Evolutionary conservation across 2,329 filamentous ascomycete genomes (phyloP).

Genomic region (Venturiaceae sp.): DNA sequence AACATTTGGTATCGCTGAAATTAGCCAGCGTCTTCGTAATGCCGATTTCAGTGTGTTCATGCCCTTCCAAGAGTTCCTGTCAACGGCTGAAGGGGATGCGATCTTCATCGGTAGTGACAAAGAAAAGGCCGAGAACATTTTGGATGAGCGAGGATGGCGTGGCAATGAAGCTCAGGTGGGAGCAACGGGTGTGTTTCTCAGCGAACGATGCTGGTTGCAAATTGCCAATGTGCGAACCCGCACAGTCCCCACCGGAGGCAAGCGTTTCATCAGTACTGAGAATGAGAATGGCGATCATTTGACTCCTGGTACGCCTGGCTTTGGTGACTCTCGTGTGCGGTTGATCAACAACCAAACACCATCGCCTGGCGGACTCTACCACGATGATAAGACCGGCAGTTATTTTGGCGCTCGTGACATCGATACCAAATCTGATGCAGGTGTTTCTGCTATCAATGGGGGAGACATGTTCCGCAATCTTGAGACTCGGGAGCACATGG

Average conservation of each 20-base stretch:
- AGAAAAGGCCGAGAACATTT: constrained; percentile 83
- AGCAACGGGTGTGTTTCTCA: constrained; percentile 88
- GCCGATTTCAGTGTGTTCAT: constrained; percentile 95
- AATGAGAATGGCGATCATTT: constrained; percentile 50
- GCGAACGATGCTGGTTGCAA: constrained; percentile 91
- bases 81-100: constrained; percentile 62
- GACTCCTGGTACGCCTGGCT: constrained; percentile 42
- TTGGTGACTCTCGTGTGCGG: constrained; percentile 49
- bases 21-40: constrained; percentile 83
- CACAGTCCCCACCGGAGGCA: constrained; percentile 27
- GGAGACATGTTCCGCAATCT: constrained; percentile 98
- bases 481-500: constrained; percentile 87
- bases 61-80: constrained; percentile 91
- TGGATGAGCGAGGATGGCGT: constrained; percentile 89
- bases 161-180: constrained; percentile 84
- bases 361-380: constrained; percentile 51
- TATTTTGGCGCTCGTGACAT: constrained; percentile 76
- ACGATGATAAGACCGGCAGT: constrained; percentile 66
- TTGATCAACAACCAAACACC: constrained; percentile 40
- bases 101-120: constrained; percentile 84
- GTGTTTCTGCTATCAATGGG: constrained; percentile 78
- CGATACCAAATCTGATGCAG: constrained; percentile 84
- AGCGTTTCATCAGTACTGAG: constrained; percentile 24
- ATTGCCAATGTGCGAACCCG: constrained; percentile 55
- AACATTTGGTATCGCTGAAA: constrained; percentile 92